A percentile compares a stretch with the other conserved stretches of the same genome.
Evolutionary conservation across 345 rosid genomes (phyloP).

Genomic region (rapeseed (Brassica napus)): DNA sequence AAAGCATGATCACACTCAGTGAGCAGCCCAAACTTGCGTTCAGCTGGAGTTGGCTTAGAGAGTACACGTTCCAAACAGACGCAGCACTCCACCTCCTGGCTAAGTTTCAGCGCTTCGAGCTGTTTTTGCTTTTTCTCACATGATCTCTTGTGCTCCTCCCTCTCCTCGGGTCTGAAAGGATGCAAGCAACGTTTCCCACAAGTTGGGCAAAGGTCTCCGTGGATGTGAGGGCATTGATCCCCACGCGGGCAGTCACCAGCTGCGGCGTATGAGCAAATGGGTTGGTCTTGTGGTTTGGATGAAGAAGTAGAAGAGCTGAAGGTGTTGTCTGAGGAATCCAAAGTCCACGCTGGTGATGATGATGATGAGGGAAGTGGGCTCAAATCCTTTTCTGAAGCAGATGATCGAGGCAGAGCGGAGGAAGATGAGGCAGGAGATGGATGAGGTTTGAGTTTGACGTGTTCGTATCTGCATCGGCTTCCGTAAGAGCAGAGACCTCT

Average conservation of each 20-base stretch:
- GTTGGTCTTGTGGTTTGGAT: conserved; percentile 59
- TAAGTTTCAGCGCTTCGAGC: conserved; percentile 66
- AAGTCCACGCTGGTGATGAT: conserved; percentile 46
- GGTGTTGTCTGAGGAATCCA: conserved; percentile 57
- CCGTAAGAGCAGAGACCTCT: conserved; percentile 83
- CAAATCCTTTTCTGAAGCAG: conserved; percentile 21
- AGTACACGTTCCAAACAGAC: conserved; percentile 86
- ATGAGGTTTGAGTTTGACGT: conserved; percentile 47
- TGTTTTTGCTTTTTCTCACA: conserved; percentile 75
- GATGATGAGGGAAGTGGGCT: conserved; percentile 15
- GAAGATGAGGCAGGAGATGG: conserved; percentile 39
- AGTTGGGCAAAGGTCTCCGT: conserved; percentile 79
- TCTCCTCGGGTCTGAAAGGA: conserved; percentile 79
- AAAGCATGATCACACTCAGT: conserved; percentile 99
- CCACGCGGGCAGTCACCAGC: conserved; percentile 89
- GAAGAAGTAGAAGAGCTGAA: conserved; percentile 33
- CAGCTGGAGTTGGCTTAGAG: conserved; percentile 72
- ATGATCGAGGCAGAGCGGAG: not conserved
- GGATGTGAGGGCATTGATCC: conserved; percentile 77
- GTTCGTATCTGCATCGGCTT: conserved; percentile 81
- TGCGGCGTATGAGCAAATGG: conserved; percentile 90
- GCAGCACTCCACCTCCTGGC: conserved; percentile 87
- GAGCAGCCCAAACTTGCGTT: conserved; percentile 83
- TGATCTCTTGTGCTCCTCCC: conserved; percentile 66
- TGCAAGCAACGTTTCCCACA: conserved; percentile 91